Base-by-base conservation (phyloP, 2,329 filamentous ascomycete species). In the Stagonosporopsis rhizophila region DNA sequence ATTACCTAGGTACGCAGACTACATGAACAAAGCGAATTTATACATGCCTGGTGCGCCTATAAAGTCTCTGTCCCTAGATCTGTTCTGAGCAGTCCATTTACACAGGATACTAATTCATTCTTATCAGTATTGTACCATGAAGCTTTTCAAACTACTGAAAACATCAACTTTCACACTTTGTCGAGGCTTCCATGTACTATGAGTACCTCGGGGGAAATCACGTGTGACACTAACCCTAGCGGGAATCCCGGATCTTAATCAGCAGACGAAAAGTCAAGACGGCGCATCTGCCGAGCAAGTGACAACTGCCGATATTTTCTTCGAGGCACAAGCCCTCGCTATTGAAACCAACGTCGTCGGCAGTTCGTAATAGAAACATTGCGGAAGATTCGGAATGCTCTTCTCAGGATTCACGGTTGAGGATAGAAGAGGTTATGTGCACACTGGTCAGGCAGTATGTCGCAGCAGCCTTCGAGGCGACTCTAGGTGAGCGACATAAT, bases 201-300 rank as follows among this genome's bases (percentile, higher is more conserved):
- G 8, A 11, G 28, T 38, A 44, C 17, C 51, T 44, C 19, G 23
- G 37, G 25, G 15, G 9, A 44, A 38, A 11, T 52, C 53, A 56
- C 47, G 46, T 47, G 52, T 6, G 2, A 14, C 7, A n/a, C 15
- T 15, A 22, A 19, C 11, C 22, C 15, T 34, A 30, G 44, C 42
- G 53, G 53, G 42, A 25, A 3, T 32, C 30, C 27, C n/a, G 11
- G 28, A 8, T 12, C 48, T 47, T 19, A 19, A n/a, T 45, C 40
- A 44, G 35, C 52, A 40, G n/a, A 17, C 23, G 22, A 4, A 6
- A 20, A 37, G 2, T 38, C 41, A 38, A 17, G 37, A 32, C 25
- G 39, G 51, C 38, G 42, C 53, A 56, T 56, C 53, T 56, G 53
- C 53, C 53, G 53, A 51, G 46, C 53, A 44, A 25, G 15, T 37